Conservation (phyloP, 2,329 filamentous ascomycete genomes). For the Sporothrix dimorphospora region DNA sequence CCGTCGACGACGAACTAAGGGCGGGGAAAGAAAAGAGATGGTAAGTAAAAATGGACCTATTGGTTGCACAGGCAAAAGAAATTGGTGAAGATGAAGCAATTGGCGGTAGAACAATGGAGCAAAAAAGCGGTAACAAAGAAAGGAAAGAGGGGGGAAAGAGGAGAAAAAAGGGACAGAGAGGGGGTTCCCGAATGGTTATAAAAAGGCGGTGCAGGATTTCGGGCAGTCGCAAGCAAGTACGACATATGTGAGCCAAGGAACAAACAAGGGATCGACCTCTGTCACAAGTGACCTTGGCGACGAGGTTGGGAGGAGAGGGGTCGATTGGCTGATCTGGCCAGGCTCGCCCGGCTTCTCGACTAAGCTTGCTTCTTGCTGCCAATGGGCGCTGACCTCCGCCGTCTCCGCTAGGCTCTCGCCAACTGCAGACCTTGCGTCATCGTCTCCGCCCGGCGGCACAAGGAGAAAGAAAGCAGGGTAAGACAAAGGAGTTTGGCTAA, state of each 20-base stretch:
- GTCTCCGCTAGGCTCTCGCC: conserved; percentile 18
- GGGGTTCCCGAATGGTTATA: neutral
- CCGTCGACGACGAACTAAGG: conserved; percentile 93
- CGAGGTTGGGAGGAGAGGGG: conserved; percentile 1
- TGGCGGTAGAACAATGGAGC: neutral
- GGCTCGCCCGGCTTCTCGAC: neutral
- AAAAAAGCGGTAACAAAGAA: neutral
- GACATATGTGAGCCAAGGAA: neutral
- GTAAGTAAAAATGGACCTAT: neutral
- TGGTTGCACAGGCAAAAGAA: neutral
- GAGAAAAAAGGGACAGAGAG: neutral
- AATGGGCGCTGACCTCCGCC: conserved; percentile 16
- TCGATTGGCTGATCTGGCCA: conserved; percentile 2
- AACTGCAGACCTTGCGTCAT: conserved; percentile 28
- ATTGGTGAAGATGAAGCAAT: neutral
- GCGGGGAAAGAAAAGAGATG: conserved; percentile 22
- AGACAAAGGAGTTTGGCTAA: conserved; percentile 19
- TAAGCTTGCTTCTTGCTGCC: conserved; percentile 13
- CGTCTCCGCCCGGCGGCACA: conserved; percentile 7
- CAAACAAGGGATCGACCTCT: neutral
- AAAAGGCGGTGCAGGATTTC: conserved; percentile 1
- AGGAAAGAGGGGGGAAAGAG: neutral
- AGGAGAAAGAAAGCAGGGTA: conserved; percentile 20
- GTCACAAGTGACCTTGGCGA: neutral
- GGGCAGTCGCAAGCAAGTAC: neutral